These are phyloP conservation scores for Hyphodiscus sp. DNA, from an alignment of 2,329 filamentous ascomycete species.

Conservation along the genomic window DNA sequence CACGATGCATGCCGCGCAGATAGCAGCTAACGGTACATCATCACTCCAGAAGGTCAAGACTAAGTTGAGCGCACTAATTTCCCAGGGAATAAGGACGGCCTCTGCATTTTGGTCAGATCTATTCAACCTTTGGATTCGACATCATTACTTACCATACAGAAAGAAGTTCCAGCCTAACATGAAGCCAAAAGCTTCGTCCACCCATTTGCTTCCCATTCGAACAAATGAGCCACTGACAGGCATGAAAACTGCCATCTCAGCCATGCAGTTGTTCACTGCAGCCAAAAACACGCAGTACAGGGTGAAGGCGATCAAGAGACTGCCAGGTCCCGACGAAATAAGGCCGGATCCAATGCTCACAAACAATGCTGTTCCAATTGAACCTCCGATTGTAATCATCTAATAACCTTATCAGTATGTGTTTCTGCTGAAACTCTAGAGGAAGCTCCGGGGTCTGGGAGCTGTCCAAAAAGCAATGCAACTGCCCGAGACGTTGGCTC, in stretches of 20 bases:
- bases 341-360: constrained; percentile 39
- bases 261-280: constrained; percentile 30
- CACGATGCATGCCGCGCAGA: constrained; percentile 33
- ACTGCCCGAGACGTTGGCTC: too few species aligned
- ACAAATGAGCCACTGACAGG: constrained; percentile 47
- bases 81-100: constrained; percentile 24
- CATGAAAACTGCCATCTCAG: constrained; percentile 50
- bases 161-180: constrained; percentile 53
- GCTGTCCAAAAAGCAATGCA: too few species aligned
- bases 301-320: constrained; percentile 40
- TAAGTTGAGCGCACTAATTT: constrained; percentile 36
- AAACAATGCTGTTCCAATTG: constrained; percentile 42
- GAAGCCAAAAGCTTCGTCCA: constrained; percentile 48
- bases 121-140: background rate
- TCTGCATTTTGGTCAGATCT: constrained; percentile 6
- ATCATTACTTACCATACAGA: constrained; percentile 43
- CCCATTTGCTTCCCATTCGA: constrained; percentile 46
- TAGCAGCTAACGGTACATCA: constrained; percentile 31
- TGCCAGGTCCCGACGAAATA: constrained; percentile 30
- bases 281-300: constrained; percentile 36
- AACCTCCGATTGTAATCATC: constrained; percentile 43
- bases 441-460: too few species aligned
- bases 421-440: too few species aligned
- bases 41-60: constrained; percentile 41
- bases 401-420: too few species aligned